These are phyloP conservation scores for Chlamydomonas sphaeroides DNA, from an alignment of 139 green algal species.

Conservation along the genomic window DNA sequence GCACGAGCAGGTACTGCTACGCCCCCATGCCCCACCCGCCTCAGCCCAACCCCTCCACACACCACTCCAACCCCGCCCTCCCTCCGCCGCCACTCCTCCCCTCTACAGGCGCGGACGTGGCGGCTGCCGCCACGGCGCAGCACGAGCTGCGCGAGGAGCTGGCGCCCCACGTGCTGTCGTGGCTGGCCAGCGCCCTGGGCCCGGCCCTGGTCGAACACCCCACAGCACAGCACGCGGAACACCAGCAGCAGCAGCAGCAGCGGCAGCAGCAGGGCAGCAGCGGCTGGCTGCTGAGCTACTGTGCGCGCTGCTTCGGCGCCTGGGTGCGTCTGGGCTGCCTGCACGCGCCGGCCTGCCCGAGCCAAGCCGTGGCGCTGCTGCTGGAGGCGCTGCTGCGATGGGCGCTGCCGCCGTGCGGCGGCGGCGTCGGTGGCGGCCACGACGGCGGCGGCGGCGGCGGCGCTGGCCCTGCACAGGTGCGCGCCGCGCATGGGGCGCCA, in stretches of 20 bases:
- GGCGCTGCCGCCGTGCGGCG: background rate
- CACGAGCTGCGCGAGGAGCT: slow-evolving; percentile 19
- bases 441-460: too few relatives aligned
- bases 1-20: background rate
- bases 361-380: background rate
- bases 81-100: background rate
- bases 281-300: background rate
- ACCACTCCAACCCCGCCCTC: background rate
- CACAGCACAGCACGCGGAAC: background rate
- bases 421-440: background rate
- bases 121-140: background rate
- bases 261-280: background rate
- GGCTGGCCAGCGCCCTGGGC: slow-evolving; percentile 1
- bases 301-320: slow-evolving; percentile 19
- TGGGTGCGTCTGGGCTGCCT: slow-evolving; percentile 47
- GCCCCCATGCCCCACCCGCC: too few relatives aligned
- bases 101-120: slow-evolving; percentile 3
- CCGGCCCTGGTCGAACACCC: background rate
- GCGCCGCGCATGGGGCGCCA: background rate
- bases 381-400: background rate
- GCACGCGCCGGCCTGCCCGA: slow-evolving; percentile 1
- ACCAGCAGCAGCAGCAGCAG: background rate
- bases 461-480: background rate
- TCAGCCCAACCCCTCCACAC: too few relatives aligned
- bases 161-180: slow-evolving; percentile 1